Percentiles rank a stretch among this genome's conserved stretches.
phyloP scores from a whole-genome alignment of 257 asterid species.

The Leonotis leonurus region DNA sequence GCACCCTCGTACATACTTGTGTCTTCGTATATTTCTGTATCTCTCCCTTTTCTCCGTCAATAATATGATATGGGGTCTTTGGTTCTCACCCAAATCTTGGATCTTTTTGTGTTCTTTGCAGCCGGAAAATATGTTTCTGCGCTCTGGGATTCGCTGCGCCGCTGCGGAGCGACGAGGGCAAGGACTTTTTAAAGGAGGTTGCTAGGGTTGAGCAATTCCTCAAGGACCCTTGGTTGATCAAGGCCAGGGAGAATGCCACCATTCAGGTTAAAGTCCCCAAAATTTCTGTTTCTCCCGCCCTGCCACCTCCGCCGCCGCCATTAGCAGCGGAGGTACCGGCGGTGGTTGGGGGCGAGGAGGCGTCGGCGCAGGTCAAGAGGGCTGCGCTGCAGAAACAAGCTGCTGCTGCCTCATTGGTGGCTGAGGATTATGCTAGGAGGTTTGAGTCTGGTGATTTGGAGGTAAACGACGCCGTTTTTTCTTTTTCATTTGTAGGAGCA shows the following conservation, averaged over 20 bases:
- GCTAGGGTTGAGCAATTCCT: conserved; percentile 67
- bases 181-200: conserved; percentile 54
- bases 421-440: conserved; percentile 77
- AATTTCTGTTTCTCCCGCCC: conserved; percentile 36
- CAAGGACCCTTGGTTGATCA: conserved; percentile 78
- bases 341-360: conserved; percentile 44
- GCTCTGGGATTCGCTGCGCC: conserved; percentile 60
- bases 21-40: conserved; percentile 9
- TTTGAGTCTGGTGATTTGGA: conserved; percentile 79
- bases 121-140: conserved; percentile 86
- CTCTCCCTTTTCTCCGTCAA: neutral
- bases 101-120: conserved; percentile 39
- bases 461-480: conserved; percentile 33
- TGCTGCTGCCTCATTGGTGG: conserved; percentile 70
- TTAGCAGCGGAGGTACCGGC: conserved; percentile 13
- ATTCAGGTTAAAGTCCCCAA: conserved; percentile 89
- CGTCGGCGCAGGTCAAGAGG: conserved; percentile 76
- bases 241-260: conserved; percentile 60
- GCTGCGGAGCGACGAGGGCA: conserved; percentile 58
- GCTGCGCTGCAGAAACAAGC: conserved; percentile 84
- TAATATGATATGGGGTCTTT: conserved; percentile 15
- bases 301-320: conserved; percentile 38
- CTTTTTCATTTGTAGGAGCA: neutral
- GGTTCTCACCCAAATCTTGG: conserved; percentile 16
- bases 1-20: conserved; percentile 12